Conservation (phyloP, 768 basidiomycete species). For the Mycena capillaripes region DNA sequence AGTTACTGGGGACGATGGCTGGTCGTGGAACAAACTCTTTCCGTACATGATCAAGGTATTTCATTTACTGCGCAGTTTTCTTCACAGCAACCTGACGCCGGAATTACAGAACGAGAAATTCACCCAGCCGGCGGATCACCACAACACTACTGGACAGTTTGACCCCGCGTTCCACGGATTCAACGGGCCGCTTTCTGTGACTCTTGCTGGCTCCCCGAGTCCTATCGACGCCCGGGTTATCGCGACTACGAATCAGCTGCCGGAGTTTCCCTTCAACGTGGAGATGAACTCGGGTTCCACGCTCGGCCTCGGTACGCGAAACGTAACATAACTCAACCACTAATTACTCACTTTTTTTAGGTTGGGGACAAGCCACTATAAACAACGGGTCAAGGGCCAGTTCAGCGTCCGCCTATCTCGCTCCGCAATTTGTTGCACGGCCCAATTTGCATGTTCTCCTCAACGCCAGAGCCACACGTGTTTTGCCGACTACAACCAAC, state of each 20-base stretch:
- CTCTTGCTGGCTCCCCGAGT: conserved; percentile 38
- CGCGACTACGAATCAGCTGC: conserved; percentile 37
- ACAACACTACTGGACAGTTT: conserved; percentile 44
- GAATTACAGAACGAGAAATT: conserved; percentile 43
- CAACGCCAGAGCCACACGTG: conserved; percentile 29
- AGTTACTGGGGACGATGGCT: conserved; percentile 32
- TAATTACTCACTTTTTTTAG: conserved; percentile 16
- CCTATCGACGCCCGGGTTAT: conserved; percentile 41
- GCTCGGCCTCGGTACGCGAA: conserved; percentile 47
- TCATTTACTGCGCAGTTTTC: too few species aligned
- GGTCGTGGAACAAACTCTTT: conserved; percentile 39
- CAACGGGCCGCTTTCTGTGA: conserved; percentile 40
- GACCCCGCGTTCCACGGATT: conserved; percentile 42
- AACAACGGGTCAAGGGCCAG: conserved; percentile 37
- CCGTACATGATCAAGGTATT: conserved; percentile 37
- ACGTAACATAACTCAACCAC: neutral
- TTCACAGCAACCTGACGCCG: neutral
- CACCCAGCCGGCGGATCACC: conserved; percentile 43
- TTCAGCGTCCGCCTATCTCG: conserved; percentile 43
- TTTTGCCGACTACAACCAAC: conserved; percentile 2
- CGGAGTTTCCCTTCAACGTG: conserved; percentile 32
- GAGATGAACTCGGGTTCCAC: conserved; percentile 46
- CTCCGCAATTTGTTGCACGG: conserved; percentile 38
- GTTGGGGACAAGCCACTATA: conserved; percentile 36
- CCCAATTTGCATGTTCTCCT: conserved; percentile 43